Base-by-base conservation (phyloP, 75 land plant genomes). In the Adiantum capillusveneris region DNA sequence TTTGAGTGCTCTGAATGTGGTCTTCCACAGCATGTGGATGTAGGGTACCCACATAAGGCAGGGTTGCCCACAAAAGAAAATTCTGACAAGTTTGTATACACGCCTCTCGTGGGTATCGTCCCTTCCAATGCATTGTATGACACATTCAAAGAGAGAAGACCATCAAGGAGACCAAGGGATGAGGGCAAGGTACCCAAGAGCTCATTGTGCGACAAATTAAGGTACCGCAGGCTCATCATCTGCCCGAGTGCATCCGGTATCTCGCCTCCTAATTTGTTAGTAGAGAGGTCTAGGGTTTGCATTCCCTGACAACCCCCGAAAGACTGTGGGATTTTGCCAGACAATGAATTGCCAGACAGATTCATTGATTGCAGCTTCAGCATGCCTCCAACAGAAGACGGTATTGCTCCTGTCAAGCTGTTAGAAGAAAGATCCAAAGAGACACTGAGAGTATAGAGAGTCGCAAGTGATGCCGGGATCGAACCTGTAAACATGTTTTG, bases 281-380 rank as follows among this genome's bases (percentile, higher is more conserved):
- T 54, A 1, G 74, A 75, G 13, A 81, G 65, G 25, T 81, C 76
- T 18, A 81, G 48, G 42, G 29, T 29, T 19, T 64, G 65, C 58
- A 81, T 49, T 2, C n/a, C 45, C 3, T 22, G 56, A 39, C 81
- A 45, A 45, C 66, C 56, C 9, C 70, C 68, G 6, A 87, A 50
- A 25, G 69, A 66, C 25, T 58, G 21, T 18, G 84, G 91, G 20
- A 87, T 36, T 2, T 64, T 57, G 12, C 91, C 88, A 19, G 57
- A 41, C 31, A 87, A 53, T 34, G 19, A 14, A 31, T 68, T 78
- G 67, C 74, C 75, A 44, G 57, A 60, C 50, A 53, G 62, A 53
- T 14, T 83, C 18, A 83, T 60, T 65, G 76, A 77, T 29, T 68
- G 76, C 49, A 83, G 54, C 25, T 36, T 29, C 28, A 9, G 43